Evolutionary conservation across 2,329 filamentous ascomycete species (phyloP), one percentile per base, ranked within the genome.

Genomic region (Macroventuria anomochaeta): DNA sequence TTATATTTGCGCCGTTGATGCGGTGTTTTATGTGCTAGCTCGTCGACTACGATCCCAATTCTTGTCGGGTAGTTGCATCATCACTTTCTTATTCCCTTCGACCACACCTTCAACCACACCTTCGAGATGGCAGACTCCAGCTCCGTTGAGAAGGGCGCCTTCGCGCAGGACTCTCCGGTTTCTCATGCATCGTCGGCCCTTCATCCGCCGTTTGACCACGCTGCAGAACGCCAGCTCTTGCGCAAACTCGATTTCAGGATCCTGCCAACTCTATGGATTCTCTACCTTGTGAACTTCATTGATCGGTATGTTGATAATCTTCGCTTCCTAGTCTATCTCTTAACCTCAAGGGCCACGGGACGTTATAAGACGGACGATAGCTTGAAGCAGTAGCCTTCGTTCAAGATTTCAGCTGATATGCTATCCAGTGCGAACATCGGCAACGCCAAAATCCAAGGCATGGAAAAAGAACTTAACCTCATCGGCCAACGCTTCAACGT

Each of bases 401-500:
- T n/a, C n/a, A n/a, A n/a, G n/a, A n/a, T n/a, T n/a, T n/a, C n/a
- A n/a, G 18, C 18, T 51, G 20, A 51, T n/a, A 6, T 20, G 15
- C 15, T 20, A 7, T n/a, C 17, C 20, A 65, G 62, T 1, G 61
- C 57, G 20, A 64, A 71, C 32, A 70, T 71, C 21, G 70, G 69
- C 8, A 73, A 73, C 55, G 74, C 72, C 3, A 71, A 72, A 39
- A 72, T 73, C 21, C 65, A 69, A 42, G 70, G 71, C 36, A 70
- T 73, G 69, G 68, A 72, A 25, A 64, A 66, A 23, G 69, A 74
- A 43, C 59, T 76, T 11, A 40, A 70, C 21, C 66, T 76, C 32
- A 63, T 64, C 31, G 69, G 69, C 15, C 70, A 74, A 42, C 57
- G 68, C 7, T 76, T 71, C 68, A 76, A 75, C 54, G 70, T 75